phyloP scores from a whole-genome alignment of 2,329 filamentous ascomycete genomes.

The Sphaerulina vaccinii region DNA sequence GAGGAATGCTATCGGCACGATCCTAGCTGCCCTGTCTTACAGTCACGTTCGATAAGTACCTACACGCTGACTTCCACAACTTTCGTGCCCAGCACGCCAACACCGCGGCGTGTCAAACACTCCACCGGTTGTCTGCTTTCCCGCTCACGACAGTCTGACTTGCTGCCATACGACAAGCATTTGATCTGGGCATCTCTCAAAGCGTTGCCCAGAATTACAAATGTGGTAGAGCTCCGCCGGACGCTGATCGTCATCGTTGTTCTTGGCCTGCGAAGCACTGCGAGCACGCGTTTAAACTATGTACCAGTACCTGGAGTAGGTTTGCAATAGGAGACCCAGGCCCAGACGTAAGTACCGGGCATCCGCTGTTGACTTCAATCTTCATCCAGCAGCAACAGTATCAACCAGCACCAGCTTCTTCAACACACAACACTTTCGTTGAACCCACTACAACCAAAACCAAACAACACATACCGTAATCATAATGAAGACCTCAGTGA shows the following conservation, averaged over 20 bases:
- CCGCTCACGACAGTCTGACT: not conserved
- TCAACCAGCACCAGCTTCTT: too few species aligned
- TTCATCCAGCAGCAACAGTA: slow-evolving; percentile 15
- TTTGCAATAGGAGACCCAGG: slow-evolving; percentile 6
- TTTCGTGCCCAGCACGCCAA: slow-evolving; percentile 19
- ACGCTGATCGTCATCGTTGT: slow-evolving; percentile 16
- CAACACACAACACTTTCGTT: slow-evolving; percentile 6
- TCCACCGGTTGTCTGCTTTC: slow-evolving; percentile 1
- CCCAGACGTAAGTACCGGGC: slow-evolving; percentile 16
- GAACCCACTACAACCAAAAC: not conserved
- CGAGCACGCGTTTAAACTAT: not conserved
- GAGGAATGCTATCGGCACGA: not conserved
- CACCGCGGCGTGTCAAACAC: slow-evolving; percentile 7
- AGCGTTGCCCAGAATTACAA: slow-evolving; percentile 14
- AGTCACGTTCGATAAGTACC: not conserved
- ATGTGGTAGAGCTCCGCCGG: slow-evolving; percentile 8
- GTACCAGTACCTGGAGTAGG: not conserved
- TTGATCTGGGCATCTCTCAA: not conserved
- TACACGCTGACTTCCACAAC: not conserved
- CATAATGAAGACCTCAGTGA: slow-evolving; percentile 26
- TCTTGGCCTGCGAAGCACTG: slow-evolving; percentile 8
- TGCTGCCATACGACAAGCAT: slow-evolving; percentile 6
- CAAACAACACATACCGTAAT: slow-evolving; percentile 11
- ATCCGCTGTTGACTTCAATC: not conserved
- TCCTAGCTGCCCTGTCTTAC: slow-evolving; percentile 1